Evolutionary conservation across 345 rosid genomes (phyloP).

Genomic region (Litchi chinensis): DNA sequence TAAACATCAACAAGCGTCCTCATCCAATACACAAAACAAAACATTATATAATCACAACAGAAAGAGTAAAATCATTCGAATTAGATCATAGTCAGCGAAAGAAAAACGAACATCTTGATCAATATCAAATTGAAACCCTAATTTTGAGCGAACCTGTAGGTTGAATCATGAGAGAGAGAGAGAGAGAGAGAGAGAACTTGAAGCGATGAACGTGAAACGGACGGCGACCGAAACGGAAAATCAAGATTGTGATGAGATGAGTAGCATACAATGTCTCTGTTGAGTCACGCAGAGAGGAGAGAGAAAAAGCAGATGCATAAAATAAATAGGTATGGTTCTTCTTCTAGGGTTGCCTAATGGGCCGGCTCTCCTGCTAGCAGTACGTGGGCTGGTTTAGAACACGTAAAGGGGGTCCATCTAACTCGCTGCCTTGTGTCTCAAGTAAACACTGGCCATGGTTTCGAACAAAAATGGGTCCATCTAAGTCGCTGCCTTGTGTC

Average conservation of each 20-base stretch:
- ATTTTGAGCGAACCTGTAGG: not conserved
- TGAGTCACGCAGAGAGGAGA: not conserved
- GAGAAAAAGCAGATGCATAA: not conserved
- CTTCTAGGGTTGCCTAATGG: constrained; percentile 14
- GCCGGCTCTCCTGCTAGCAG: not conserved
- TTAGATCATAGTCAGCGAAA: not conserved
- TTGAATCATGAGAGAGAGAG: not conserved
- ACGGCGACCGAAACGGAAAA: not conserved
- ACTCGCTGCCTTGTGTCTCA: too few relatives aligned
- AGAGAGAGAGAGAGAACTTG: constrained; percentile 13
- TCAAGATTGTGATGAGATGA: not conserved
- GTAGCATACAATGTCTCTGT: constrained; percentile 9
- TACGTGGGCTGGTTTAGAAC: not conserved
- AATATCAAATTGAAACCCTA: not conserved
- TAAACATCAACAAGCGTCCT: not conserved
- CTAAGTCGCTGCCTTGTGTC: too few relatives aligned
- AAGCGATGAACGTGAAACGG: constrained; percentile 6
- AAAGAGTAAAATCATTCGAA: not conserved
- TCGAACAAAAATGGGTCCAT: too few relatives aligned
- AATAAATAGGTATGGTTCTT: not conserved
- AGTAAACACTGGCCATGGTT: too few relatives aligned
- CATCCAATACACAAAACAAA: not conserved
- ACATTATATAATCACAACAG: not conserved
- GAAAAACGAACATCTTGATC: not conserved
- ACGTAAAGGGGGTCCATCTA: too few relatives aligned